These are phyloP conservation scores for Diutina mesorugosa DNA, from an alignment of 1,139 yeast species.

Conservation along the genomic window DNA sequence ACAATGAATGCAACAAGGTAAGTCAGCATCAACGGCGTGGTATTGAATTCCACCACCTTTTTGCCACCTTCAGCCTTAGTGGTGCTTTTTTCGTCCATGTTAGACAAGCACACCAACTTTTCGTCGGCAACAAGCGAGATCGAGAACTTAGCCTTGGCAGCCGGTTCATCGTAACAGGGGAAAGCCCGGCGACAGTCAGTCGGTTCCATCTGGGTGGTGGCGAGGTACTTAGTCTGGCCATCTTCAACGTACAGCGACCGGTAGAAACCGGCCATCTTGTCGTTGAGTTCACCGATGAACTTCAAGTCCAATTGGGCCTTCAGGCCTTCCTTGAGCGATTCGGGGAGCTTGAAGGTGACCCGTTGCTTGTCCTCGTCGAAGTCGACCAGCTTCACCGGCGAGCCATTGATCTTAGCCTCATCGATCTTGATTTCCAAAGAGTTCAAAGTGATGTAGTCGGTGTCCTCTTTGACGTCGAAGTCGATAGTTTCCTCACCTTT, in stretches of 20 bases:
- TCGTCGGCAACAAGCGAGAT: constrained; percentile 49
- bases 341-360: constrained; percentile 45
- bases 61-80: constrained; percentile 29
- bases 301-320: constrained; percentile 33
- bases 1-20: constrained; percentile 68
- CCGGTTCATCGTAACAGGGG: constrained; percentile 87
- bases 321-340: constrained; percentile 32
- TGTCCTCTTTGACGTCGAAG: constrained; percentile 43
- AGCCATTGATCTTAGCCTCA: constrained; percentile 32
- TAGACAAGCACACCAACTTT: constrained; percentile 56
- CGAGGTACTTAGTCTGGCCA: constrained; percentile 53
- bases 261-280: constrained; percentile 80
- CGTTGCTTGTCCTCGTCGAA: constrained; percentile 49
- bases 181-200: constrained; percentile 86
- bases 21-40: constrained; percentile 65
- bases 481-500: constrained; percentile 55
- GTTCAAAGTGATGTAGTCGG: constrained; percentile 44
- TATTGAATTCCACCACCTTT: constrained; percentile 34
- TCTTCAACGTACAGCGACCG: constrained; percentile 53
- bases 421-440: constrained; percentile 51
- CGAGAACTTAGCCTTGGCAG: constrained; percentile 66
- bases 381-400: constrained; percentile 14
- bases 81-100: constrained; percentile 59
- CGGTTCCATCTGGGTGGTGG: constrained; percentile 83
- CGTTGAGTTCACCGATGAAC: constrained; percentile 60